Base-by-base conservation (phyloP, 1,284 basidiomycete genomes). In the Mycosarcoma maydis region DNA sequence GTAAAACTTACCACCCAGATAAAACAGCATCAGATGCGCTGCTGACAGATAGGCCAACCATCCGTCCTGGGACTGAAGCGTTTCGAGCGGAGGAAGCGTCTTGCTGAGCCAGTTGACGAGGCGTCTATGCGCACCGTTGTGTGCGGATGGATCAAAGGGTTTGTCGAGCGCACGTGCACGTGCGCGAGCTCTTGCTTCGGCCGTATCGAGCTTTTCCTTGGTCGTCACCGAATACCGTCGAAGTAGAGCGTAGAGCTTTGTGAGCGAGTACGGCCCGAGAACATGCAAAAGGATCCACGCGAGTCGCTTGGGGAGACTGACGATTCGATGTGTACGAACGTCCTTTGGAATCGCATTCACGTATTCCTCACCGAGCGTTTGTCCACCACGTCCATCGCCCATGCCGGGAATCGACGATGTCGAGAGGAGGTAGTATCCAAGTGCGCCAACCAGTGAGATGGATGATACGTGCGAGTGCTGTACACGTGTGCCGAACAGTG, bases 341-440 rank as follows among this genome's bases (percentile, higher is more conserved):
- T 74, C 62, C 30, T 77, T 71, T 54, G 83, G 81, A 36, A 83
- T 70, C 22, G 80, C 75, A 49, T 83, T 82, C 44, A 82, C 82
- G 52, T 83, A 84, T 62, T 84, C 83, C 49, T 84, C 83, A 1
- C 83, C 83, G 6, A 84, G 67, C 17, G 83, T 84, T 67, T 83
- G 83, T 2, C 81, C 77, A 4, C 83, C 83, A 5, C 55, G 34
- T 4, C 47, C 58, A 22, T 65, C 52, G 16, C 52, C 57, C 52
- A 49, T 59, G 3, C 49, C 54, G 9, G 51, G 61, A 10, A 69
- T 50, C 66, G 68, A 38, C 3, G 23, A 55, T 0, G 82, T 82
- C 0, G 80, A 82, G 17, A 83, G 50, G 6, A 71, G 71, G 60
- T 82, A 81, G 72, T 83, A 83, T 0, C 76, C 76, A 3, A 83